Conservation (phyloP, 176 grass and related monocot genomes). For the Zoysia japonica region DNA sequence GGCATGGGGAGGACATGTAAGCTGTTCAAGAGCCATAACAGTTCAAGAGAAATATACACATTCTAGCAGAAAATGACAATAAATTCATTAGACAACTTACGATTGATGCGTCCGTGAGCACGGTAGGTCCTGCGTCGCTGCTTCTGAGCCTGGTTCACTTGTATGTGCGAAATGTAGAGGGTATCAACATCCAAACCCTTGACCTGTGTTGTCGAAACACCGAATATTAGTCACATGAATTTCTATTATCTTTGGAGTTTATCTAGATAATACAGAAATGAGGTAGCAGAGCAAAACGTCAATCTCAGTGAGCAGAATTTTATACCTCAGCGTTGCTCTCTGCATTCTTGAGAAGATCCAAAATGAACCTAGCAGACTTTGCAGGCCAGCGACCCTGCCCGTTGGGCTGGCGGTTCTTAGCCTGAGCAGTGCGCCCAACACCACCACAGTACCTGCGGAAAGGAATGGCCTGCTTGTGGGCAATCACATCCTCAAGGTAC, state of each 20-base stretch:
- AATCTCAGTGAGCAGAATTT: background rate
- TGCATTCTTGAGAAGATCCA: constrained; percentile 4
- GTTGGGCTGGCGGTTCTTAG: background rate
- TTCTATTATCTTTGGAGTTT: background rate
- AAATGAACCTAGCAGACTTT: background rate
- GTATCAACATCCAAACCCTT: constrained; percentile 3
- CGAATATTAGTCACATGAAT: background rate
- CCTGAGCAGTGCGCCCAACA: background rate
- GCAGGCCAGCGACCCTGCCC: background rate
- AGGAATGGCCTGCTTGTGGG: constrained; percentile 3
- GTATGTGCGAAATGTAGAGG: background rate
- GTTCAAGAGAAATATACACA: background rate
- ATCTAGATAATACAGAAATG: background rate
- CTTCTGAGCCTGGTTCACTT: constrained; percentile 7
- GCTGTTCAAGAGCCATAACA: background rate
- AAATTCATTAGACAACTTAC: background rate
- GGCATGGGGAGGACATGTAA: constrained; percentile 1
- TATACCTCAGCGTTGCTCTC: constrained; percentile 1
- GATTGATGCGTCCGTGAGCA: constrained; percentile 1
- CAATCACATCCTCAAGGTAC: constrained; percentile 8
- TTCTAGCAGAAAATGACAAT: background rate
- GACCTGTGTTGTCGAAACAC: background rate
- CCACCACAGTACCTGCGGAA: constrained; percentile 10
- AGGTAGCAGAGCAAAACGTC: background rate
- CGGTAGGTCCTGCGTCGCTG: constrained; percentile 1